Base-by-base conservation (phyloP, 768 basidiomycete species). In the Strobilomyces confusus region DNA sequence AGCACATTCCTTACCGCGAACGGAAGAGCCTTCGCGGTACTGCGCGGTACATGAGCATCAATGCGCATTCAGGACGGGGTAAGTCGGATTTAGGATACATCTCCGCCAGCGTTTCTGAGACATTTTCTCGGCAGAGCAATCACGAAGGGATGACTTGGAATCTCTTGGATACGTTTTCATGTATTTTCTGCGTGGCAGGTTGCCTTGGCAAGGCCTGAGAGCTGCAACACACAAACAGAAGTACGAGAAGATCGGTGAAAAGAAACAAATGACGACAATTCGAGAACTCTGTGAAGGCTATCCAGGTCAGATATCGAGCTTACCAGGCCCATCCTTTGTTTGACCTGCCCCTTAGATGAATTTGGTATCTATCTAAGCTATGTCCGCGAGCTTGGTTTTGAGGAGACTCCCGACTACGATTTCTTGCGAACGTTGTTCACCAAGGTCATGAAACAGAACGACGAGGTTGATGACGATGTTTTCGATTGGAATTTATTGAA, bases 221-320 rank as follows among this genome's bases (percentile, higher is more conserved):
- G 97, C 97, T 32, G 97, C 97, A 26, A 99, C 95, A 47, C 98
- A 99, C 79, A 99, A 99, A 77, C 97, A 98, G 72, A 92, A 98
- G 79, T 99, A 99, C 75, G 95, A 99, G 79, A 99, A 98, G 80
- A 99, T 99, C 70, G 95, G 95, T 58, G 95, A 99, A 79, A 99
- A 99, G 87, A 99, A 93, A 80, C 97, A 98, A 76, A 90, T 89
- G 14, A 98, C 97, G 26, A 89, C 89, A 8, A 98, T 99, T 71
- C 95, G 92, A 75, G 97, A 99, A 67, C 80, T 99, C 23, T 92
- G 88, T 64, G 97, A 98, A 63, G 91, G 92, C 52, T 94, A 87
- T 75, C 95, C 97, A 45, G 93, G 92, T 92, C 61, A 56, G 80
- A 68, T 36, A 49, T 38, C 44, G 54, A 30, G 26, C 49, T 38